Evolutionary conservation across 768 basidiomycete genomes (phyloP), one percentile per base, ranked within the genome.

Genomic region (Lepiota subincarnata): DNA sequence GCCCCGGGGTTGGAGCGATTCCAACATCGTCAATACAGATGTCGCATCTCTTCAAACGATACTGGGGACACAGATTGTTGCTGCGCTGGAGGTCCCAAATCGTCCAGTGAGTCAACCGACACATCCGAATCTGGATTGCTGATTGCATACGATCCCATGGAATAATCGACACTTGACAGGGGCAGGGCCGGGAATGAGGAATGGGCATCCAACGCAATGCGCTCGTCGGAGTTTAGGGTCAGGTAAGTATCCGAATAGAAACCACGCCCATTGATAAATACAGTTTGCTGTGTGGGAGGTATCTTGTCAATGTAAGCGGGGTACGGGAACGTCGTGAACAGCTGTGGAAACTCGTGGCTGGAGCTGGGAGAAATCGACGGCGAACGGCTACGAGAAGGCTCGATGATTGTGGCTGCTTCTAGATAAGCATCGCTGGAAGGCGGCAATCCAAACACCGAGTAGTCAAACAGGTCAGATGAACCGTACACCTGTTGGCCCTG

Each of bases 361-460:
- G 70, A 69, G 45, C 68, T 66, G 0, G 72, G 71, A 1, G 66
- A 67, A 0, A 65, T 60, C 1, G 68, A 67, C 4, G 64, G 66
- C 0, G 68, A 67, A 46, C 68, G 65, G 28, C 68, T 69, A 34
- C 66, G 58, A 12, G 58, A 55, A 13, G 56, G 50, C 37, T 62
- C 59, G 26, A 57, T 37, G 11, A 24, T 8, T 14, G 3, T 31
- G 31, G 56, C 24, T 2, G 38, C 41, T 31, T 57, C 39, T 39
- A 60, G 59, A 5, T 48, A 47, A 18, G 55, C 31, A 6, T 57
- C 42, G 14, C 16, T 40, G 24, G 37, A 45, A 11, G 48, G 26
- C n/a, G 39, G 48, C n/a, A 52, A 37, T 16, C 42, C 53, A 26
- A 48, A 38, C 20, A 55, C 51, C 48, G 54, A 42, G 38, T 56